phyloP scores from a whole-genome alignment of 371 early-diverging fungal species.

The Mortierella sp. region DNA sequence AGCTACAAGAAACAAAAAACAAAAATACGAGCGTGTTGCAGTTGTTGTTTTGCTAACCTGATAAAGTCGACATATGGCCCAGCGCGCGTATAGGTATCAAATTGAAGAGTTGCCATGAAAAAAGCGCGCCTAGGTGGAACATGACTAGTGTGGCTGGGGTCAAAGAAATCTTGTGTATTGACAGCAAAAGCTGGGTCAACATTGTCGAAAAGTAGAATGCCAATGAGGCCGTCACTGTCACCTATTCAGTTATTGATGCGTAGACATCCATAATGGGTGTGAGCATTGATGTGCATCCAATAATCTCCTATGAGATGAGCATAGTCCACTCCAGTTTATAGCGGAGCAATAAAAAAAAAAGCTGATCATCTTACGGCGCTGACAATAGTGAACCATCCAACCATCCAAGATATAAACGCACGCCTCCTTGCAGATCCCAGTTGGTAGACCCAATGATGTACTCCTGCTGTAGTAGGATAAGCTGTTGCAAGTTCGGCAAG shows the following conservation, averaged over 20 bases:
- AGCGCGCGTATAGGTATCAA: constrained; percentile 25
- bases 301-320: neutral
- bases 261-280: neutral
- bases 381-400: constrained; percentile 53
- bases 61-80: constrained; percentile 28
- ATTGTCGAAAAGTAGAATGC: constrained; percentile 47
- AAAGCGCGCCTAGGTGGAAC: constrained; percentile 39
- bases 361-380: constrained; percentile 32
- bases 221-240: constrained; percentile 34
- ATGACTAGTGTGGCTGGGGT: constrained; percentile 40
- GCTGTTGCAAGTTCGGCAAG: constrained; percentile 49
- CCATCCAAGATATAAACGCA: constrained; percentile 48
- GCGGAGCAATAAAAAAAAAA: neutral
- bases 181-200: constrained; percentile 29
- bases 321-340: neutral
- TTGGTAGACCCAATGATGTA: constrained; percentile 53
- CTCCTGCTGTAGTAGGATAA: constrained; percentile 46
- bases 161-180: constrained; percentile 16
- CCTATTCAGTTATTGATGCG: constrained; percentile 5
- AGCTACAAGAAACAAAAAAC: neutral
- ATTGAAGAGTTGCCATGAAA: constrained; percentile 42
- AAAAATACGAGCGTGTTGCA: neutral
- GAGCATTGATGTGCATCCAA: neutral
- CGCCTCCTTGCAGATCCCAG: constrained; percentile 37
- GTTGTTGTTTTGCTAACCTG: constrained; percentile 15